Percentiles rank a stretch among this genome's conserved stretches.
These are phyloP conservation scores for Mucor piriformis DNA, from an alignment of 371 early-diverging fungal species.

Conservation along the genomic window DNA sequence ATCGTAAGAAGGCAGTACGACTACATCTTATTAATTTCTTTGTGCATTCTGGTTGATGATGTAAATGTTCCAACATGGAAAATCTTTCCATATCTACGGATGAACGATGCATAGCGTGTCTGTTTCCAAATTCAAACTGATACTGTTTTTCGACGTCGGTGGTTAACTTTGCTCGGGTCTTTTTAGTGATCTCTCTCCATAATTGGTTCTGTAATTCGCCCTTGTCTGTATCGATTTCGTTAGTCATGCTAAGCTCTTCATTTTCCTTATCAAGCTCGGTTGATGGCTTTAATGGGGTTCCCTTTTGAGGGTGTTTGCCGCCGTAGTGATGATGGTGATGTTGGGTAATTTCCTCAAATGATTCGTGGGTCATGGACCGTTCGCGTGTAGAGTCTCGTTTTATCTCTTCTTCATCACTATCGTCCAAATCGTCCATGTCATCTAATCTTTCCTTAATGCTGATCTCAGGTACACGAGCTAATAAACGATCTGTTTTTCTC, in stretches of 20 bases:
- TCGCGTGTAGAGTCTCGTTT: neutral
- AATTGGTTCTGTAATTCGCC: constrained; percentile 52
- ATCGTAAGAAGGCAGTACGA: constrained; percentile 23
- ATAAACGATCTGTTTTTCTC: constrained; percentile 67
- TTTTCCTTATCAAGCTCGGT: constrained; percentile 38
- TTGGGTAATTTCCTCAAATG: neutral
- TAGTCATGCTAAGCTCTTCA: constrained; percentile 13
- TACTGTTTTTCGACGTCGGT: constrained; percentile 49
- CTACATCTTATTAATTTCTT: constrained; percentile 33
- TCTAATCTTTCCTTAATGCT: constrained; percentile 59
- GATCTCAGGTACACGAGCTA: constrained; percentile 82
- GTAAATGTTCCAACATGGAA: constrained; percentile 43
- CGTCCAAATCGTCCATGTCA: constrained; percentile 43
- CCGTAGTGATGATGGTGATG: constrained; percentile 1
- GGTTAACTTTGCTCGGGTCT: constrained; percentile 52
- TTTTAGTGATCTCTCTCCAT: constrained; percentile 62
- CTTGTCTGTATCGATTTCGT: constrained; percentile 40
- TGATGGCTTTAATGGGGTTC: constrained; percentile 16
- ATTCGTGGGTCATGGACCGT: constrained; percentile 5
- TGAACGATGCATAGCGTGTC: constrained; percentile 43
- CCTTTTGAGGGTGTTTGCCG: constrained; percentile 15
- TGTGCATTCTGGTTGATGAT: constrained; percentile 33
- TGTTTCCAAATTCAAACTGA: constrained; percentile 54
- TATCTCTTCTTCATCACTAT: constrained; percentile 20
- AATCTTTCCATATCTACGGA: constrained; percentile 57